These are phyloP conservation scores for Saraca asoca DNA, from an alignment of 331 rosid genomes.

Conservation along the genomic window DNA sequence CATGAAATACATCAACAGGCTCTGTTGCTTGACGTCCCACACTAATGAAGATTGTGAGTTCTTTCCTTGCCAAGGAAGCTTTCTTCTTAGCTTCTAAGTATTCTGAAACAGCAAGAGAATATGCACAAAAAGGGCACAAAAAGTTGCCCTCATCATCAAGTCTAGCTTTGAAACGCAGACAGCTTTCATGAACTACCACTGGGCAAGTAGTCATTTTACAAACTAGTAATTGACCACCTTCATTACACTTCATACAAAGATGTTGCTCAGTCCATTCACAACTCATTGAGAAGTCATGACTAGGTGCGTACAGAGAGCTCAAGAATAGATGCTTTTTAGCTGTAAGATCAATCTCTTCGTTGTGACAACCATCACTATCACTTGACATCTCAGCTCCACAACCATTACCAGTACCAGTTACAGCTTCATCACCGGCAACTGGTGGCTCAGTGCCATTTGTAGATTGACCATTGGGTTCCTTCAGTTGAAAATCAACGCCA, in stretches of 20 bases:
- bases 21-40: conserved; percentile 30
- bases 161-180: conserved; percentile 48
- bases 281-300: conserved; percentile 37
- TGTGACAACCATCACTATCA: conserved; percentile 43
- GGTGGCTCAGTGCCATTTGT: conserved; percentile 31
- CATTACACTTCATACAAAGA: conserved; percentile 59
- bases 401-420: conserved; percentile 36
- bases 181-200: conserved; percentile 57
- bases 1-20: conserved; percentile 25
- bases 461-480: conserved; percentile 29
- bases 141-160: conserved; percentile 46
- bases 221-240: conserved; percentile 55
- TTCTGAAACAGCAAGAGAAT: conserved; percentile 55
- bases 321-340: conserved; percentile 48
- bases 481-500: too few relatives aligned
- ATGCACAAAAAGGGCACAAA: conserved; percentile 75
- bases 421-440: conserved; percentile 37
- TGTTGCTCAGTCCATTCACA: conserved; percentile 33
- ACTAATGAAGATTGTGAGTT: conserved; percentile 46
- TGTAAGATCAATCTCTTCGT: conserved; percentile 42
- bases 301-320: conserved; percentile 37
- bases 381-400: conserved; percentile 40
- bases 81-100: conserved; percentile 64
- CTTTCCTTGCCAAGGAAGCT: conserved; percentile 54
- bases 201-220: conserved; percentile 64